Percentiles rank a stretch among this genome's conserved stretches.
phyloP scores from a whole-genome alignment of 352 stramenopile genomes.

The Salisapilia sapeloensis region DNA sequence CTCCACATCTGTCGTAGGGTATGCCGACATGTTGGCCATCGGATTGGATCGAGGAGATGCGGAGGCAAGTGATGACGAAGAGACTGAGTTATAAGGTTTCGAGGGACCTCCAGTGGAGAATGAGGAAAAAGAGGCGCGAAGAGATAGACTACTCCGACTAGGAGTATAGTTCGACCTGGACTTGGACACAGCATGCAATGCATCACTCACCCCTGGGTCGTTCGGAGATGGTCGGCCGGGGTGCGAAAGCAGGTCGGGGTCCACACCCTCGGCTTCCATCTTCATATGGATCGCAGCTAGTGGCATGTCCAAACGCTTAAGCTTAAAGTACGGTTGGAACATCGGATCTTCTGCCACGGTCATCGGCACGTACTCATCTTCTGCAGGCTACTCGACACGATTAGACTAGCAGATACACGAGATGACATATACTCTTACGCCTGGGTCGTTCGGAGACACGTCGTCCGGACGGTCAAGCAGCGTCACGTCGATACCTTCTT shows the following conservation, averaged over 20 bases:
- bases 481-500: slow-evolving; percentile 33
- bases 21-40: too few species aligned
- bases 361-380: slow-evolving; percentile 47
- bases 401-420: neutral
- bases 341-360: slow-evolving; percentile 57
- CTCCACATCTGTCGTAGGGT: too few species aligned
- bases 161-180: too few species aligned
- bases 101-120: neutral
- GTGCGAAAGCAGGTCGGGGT: slow-evolving; percentile 43
- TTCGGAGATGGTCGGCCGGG: slow-evolving; percentile 54
- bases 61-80: slow-evolving; percentile 2
- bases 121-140: neutral
- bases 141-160: neutral
- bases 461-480: slow-evolving; percentile 55
- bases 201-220: slow-evolving; percentile 40
- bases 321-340: slow-evolving; percentile 78
- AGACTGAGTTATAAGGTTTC: neutral
- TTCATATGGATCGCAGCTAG: slow-evolving; percentile 74
- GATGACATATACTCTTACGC: slow-evolving; percentile 14
- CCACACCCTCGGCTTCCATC: slow-evolving; percentile 67
- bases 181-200: slow-evolving; percentile 2
- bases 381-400: slow-evolving; percentile 18
- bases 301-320: slow-evolving; percentile 71
- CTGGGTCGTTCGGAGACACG: slow-evolving; percentile 57
- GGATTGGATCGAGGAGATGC: slow-evolving; percentile 5